Percentiles rank a stretch among this genome's conserved stretches.
These are phyloP conservation scores for Leccinellum luteum DNA, from an alignment of 768 basidiomycete species.

Conservation along the genomic window DNA sequence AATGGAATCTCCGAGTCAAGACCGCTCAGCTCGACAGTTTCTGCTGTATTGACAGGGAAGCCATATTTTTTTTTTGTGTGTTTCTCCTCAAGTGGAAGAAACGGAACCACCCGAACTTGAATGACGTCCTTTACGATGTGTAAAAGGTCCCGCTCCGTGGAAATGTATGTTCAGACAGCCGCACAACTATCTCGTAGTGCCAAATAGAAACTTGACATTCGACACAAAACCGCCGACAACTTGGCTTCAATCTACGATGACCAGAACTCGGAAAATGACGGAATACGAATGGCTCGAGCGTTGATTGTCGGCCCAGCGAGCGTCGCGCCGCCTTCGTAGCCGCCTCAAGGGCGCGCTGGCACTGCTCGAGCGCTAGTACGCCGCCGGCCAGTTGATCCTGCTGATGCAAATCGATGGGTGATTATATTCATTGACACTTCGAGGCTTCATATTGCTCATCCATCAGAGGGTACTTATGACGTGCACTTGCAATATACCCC, in stretches of 20 bases:
- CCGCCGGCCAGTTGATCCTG: neutral
- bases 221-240: neutral
- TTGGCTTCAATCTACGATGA: neutral
- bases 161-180: neutral
- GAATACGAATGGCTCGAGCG: neutral
- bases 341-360: neutral
- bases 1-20: neutral
- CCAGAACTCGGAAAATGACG: neutral
- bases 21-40: neutral
- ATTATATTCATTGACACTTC: neutral
- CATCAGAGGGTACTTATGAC: neutral
- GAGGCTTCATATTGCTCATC: neutral
- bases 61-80: neutral
- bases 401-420: neutral
- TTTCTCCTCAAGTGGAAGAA: conserved; percentile 1
- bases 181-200: neutral
- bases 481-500: neutral
- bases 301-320: neutral
- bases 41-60: conserved; percentile 5
- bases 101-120: neutral
- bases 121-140: too few relatives aligned
- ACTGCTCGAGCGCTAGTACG: neutral
- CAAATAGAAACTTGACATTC: neutral
- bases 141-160: neutral
- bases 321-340: neutral